A percentile compares a stretch with the other conserved stretches of the same genome.
Conservation (phyloP, 73 alveolate genomes). For the Uronychia binucleata region DNA sequence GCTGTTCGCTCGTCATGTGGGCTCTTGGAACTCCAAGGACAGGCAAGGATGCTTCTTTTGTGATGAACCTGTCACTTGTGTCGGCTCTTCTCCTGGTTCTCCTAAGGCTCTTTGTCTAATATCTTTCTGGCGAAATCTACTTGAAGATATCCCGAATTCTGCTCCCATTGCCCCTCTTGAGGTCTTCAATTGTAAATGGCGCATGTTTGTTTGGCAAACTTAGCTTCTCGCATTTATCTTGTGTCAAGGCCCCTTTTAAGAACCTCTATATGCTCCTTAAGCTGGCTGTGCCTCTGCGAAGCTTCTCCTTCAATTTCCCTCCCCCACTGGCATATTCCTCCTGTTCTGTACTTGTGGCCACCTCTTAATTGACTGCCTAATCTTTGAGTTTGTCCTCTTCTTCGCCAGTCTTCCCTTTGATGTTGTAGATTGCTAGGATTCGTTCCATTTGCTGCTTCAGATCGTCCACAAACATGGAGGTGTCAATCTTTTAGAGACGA, state of each 20-base stretch:
- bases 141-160: neutral
- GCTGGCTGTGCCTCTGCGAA: neutral
- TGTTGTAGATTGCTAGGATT: neutral
- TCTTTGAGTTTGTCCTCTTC: neutral
- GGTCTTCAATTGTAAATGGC: neutral
- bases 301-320: too few species aligned
- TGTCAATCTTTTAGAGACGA: neutral
- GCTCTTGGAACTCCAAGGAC: too few species aligned
- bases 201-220: too few species aligned
- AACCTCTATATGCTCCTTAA: neutral
- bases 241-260: neutral
- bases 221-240: neutral
- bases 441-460: neutral
- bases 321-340: too few species aligned
- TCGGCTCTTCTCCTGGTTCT: too few species aligned
- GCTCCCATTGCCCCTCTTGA: neutral
- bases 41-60: too few species aligned
- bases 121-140: neutral
- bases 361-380: too few species aligned
- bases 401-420: neutral
- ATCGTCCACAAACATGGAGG: neutral
- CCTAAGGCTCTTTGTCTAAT: too few species aligned
- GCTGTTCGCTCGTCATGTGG: too few species aligned
- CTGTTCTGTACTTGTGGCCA: too few species aligned
- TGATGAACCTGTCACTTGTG: too few species aligned